phyloP scores from a whole-genome alignment of 2,329 filamentous ascomycete genomes.

The Curvularia lunata region DNA sequence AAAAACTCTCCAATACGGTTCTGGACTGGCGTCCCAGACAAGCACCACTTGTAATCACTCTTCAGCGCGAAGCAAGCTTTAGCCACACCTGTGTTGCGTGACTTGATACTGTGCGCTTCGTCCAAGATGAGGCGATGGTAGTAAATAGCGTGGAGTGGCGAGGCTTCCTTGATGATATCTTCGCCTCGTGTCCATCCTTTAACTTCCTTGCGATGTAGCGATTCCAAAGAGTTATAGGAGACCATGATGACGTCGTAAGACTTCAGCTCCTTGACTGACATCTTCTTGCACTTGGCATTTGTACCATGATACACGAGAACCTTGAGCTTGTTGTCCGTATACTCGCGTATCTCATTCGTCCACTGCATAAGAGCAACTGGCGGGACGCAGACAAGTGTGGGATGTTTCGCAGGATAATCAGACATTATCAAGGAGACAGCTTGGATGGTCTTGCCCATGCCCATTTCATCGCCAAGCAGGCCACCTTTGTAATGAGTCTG shows the following conservation, averaged over 20 bases:
- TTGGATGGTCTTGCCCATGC: slow-evolving; percentile 97
- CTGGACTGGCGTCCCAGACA: slow-evolving; percentile 93
- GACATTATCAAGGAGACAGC: slow-evolving; percentile 98
- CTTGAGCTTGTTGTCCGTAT: slow-evolving; percentile 88
- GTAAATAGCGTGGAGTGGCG: slow-evolving; percentile 77
- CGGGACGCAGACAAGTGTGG: slow-evolving; percentile 86
- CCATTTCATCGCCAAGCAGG: slow-evolving; percentile 96
- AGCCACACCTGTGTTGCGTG: slow-evolving; percentile 85
- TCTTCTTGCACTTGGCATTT: slow-evolving; percentile 79
- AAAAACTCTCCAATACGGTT: slow-evolving; percentile 98
- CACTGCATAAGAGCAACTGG: slow-evolving; percentile 96
- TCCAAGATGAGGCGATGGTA: slow-evolving; percentile 95
- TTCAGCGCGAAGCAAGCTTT: slow-evolving; percentile 93
- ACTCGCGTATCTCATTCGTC: slow-evolving; percentile 64
- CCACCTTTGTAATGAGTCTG: slow-evolving; percentile 84
- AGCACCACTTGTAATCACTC: slow-evolving; percentile 90
- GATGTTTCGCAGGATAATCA: slow-evolving; percentile 82
- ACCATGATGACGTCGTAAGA: slow-evolving; percentile 95
- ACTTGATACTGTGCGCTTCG: slow-evolving; percentile 94
- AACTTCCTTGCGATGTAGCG: slow-evolving; percentile 87
- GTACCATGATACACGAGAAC: slow-evolving; percentile 91
- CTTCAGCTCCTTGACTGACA: slow-evolving; percentile 76
- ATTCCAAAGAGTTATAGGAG: slow-evolving; percentile 91
- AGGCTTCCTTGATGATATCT: slow-evolving; percentile 78
- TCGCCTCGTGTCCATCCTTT: slow-evolving; percentile 86